Conservation (phyloP, 2,329 filamentous ascomycete species). For the Aspergillus versicolor region DNA sequence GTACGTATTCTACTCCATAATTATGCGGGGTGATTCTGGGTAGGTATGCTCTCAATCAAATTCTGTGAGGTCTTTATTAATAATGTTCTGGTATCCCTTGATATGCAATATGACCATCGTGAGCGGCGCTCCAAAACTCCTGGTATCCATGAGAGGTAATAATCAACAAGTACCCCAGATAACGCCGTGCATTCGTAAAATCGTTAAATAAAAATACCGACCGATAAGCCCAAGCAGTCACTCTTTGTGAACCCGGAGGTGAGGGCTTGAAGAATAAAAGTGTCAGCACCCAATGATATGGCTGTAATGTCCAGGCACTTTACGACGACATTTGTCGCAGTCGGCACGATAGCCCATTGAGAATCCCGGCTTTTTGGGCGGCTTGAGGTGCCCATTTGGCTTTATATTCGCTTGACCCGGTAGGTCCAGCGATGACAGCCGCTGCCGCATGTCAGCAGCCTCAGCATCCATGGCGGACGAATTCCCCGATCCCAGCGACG, state of each 20-base stretch:
- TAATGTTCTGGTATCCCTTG: background rate
- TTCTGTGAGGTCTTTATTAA: background rate
- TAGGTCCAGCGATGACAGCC: constrained; percentile 1
- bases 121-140: background rate
- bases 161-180: background rate
- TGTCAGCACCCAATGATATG: constrained; percentile 61
- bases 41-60: background rate
- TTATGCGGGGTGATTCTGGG: background rate
- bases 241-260: background rate
- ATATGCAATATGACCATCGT: background rate
- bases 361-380: constrained; percentile 55
- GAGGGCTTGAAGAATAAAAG: background rate
- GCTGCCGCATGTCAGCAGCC: constrained; percentile 5
- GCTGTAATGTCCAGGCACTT: constrained; percentile 76
- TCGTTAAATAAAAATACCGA: background rate
- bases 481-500: background rate
- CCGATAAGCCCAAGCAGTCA: background rate
- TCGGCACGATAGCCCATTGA: constrained; percentile 77
- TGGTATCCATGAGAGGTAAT: background rate
- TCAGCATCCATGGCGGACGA: constrained; percentile 1
- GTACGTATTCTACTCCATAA: background rate
- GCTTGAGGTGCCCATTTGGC: background rate
- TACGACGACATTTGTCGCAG: constrained; percentile 73
- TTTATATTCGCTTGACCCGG: background rate
- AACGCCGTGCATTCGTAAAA: background rate